Evolutionary conservation across 768 basidiomycete species (phyloP), one percentile per base, ranked within the genome.

Genomic region (Gelatoporia subvermispora): DNA sequence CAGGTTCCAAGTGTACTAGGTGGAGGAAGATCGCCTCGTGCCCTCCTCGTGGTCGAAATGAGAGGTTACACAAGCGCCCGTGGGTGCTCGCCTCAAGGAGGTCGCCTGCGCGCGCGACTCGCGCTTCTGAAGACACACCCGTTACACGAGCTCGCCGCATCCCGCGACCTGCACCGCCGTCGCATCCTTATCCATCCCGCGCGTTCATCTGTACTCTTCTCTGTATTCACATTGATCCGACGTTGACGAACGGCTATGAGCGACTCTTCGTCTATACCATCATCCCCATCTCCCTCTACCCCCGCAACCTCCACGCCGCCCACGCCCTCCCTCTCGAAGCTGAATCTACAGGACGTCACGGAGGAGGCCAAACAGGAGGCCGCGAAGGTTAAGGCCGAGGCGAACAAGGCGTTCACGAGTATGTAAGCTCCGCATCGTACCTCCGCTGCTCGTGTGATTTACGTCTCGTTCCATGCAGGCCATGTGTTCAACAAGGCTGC

Each of bases 381-480:
- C 2, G 67, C 76, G 5, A 73, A 74, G 57, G 64, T 96, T 49
- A 99, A 98, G 68, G 78, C 73, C 7, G 76, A 85, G 52, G 96
- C 94, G 9, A 98, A 98, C 72, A 83, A 84, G 59, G 87, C 91
- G 3, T 99, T 97, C 59, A 68, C 73, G 41, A 71, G 89, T 87
- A 63, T 57, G 79, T 65, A 37, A 35, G 44, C 35, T 35, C 16
- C 31, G 18, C n/a, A 35, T 17, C 28, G 13, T 18, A 24, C 37
- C 37, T 43, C 22, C 8, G 37, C 7, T 20, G 37, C n/a, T 38
- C 37, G 37, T 38, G 37, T n/a, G 37, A 38, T 20, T 35, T 11
- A 35, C n/a, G 28, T 31, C n/a, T 23, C 25, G 21, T 20, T 22
- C 38, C 39, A 22, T 20, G 22, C 20, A 75, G 89, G 68, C 41